Evolutionary conservation across 1,139 yeast genomes (phyloP).

Genomic region (Komagataea norvegica): DNA sequence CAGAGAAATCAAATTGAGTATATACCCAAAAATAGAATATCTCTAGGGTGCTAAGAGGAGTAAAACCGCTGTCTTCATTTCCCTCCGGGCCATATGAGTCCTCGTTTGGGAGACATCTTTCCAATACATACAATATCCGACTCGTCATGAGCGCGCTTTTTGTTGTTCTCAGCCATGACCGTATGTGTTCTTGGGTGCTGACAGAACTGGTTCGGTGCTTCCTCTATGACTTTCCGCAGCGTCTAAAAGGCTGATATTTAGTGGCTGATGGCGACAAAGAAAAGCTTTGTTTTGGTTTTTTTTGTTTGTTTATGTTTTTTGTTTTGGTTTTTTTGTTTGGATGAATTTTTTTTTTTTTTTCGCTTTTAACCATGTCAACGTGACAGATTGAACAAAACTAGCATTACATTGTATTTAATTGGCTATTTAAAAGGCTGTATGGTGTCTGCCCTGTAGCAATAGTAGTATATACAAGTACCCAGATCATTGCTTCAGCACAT

Average conservation of each 20-base stretch:
- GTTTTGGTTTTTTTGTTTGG: slow-evolving; percentile 10
- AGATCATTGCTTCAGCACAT: slow-evolving; percentile 58
- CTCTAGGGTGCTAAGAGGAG: too few species aligned
- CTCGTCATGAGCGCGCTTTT: slow-evolving; percentile 10
- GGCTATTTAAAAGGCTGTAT: too few species aligned
- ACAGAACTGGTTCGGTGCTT: not conserved
- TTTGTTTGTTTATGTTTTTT: slow-evolving; percentile 9
- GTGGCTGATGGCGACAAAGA: too few species aligned
- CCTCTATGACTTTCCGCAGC: not conserved
- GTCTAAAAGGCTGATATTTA: not conserved
- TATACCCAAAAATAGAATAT: too few species aligned
- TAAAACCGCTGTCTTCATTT: too few species aligned
- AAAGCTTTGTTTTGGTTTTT: slow-evolving; percentile 9
- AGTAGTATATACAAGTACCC: too few species aligned
- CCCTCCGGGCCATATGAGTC: too few species aligned
- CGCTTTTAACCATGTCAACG: not conserved
- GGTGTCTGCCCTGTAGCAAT: too few species aligned
- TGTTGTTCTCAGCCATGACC: slow-evolving; percentile 8
- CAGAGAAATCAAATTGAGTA: too few species aligned
- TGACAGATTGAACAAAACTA: not conserved
- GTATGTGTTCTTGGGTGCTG: not conserved
- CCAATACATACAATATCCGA: slow-evolving; percentile 10
- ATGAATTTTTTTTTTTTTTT: slow-evolving; percentile 3
- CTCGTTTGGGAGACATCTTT: too few species aligned
- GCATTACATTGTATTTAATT: not conserved